Percentiles rank a stretch among this genome's conserved stretches.
Conservation (phyloP, 768 basidiomycete species). For the Dendrothele bispora region DNA sequence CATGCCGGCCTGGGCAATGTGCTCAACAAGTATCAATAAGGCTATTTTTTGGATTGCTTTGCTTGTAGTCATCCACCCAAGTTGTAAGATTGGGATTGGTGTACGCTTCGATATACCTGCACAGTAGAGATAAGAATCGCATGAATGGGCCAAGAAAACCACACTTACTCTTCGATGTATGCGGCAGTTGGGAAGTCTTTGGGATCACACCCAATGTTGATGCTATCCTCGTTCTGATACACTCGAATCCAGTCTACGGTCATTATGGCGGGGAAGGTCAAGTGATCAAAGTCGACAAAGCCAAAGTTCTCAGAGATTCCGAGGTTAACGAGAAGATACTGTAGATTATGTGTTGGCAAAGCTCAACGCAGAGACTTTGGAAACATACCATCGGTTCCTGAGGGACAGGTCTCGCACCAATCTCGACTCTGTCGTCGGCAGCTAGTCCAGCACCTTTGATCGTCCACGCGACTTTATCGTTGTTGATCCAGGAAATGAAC, state of each 20-base stretch:
- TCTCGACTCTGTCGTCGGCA: slow-evolving; percentile 50
- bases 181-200: slow-evolving; percentile 65
- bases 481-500: slow-evolving; percentile 73
- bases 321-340: slow-evolving; percentile 73
- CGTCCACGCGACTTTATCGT: slow-evolving; percentile 57
- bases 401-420: slow-evolving; percentile 58
- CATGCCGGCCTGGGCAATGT: no score
- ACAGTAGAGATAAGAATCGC: no score
- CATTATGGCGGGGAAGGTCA: slow-evolving; percentile 63
- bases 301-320: slow-evolving; percentile 74
- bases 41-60: slow-evolving; percentile 50
- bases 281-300: slow-evolving; percentile 53
- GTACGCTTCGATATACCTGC: slow-evolving; percentile 19
- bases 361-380: not conserved
- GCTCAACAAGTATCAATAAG: slow-evolving; percentile 45
- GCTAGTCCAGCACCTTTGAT: slow-evolving; percentile 47
- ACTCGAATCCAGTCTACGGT: slow-evolving; percentile 82
- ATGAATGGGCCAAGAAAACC: no score
- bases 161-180: slow-evolving; percentile 70
- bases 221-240: slow-evolving; percentile 51
- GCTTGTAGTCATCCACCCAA: slow-evolving; percentile 48
- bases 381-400: slow-evolving; percentile 68
- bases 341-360: not conserved
- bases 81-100: slow-evolving; percentile 35
- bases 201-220: slow-evolving; percentile 72